Evolutionary conservation across 2,329 filamentous ascomycete species (phyloP).

Genomic region (Blumeriella jaapii): DNA sequence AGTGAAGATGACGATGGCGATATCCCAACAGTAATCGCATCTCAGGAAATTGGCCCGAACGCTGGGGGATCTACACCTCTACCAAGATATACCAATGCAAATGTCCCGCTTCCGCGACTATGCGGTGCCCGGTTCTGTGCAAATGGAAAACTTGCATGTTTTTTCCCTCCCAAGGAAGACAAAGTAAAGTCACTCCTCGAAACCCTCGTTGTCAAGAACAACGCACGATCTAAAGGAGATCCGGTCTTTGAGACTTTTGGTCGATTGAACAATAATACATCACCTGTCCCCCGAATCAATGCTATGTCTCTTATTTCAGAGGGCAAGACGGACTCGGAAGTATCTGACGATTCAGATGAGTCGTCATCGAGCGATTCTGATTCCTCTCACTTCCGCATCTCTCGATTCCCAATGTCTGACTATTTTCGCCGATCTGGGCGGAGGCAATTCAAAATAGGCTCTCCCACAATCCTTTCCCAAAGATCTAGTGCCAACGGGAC

Average conservation of each 20-base stretch:
- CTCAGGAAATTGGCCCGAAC: conserved; percentile 46
- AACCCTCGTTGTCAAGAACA: conserved; percentile 35
- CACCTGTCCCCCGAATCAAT: conserved; percentile 34
- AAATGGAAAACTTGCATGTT: conserved; percentile 52
- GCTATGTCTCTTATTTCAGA: conserved; percentile 25
- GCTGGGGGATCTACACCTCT: conserved; percentile 41
- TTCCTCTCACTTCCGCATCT: conserved; percentile 24
- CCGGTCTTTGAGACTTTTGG: conserved; percentile 54
- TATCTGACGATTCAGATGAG: conserved; percentile 24
- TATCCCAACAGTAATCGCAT: conserved; percentile 41
- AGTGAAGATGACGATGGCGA: conserved; percentile 64
- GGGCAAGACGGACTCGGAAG: conserved; percentile 29
- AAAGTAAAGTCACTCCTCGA: conserved; percentile 39
- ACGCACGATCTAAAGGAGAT: conserved; percentile 34
- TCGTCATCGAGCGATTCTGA: conserved; percentile 28
- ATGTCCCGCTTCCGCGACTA: conserved; percentile 44
- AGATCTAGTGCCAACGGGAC: conserved; percentile 26
- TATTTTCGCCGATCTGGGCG: conserved; percentile 22
- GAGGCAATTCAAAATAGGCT: conserved; percentile 18
- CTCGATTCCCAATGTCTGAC: conserved; percentile 21
- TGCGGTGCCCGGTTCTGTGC: conserved; percentile 51
- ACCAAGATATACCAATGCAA: conserved; percentile 36
- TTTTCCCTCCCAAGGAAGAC: conserved; percentile 56
- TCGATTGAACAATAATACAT: conserved; percentile 38
- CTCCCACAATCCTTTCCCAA: conserved; percentile 26